Conservation (phyloP, 2,329 filamentous ascomycete genomes). For the Fusarium lyarnte region DNA sequence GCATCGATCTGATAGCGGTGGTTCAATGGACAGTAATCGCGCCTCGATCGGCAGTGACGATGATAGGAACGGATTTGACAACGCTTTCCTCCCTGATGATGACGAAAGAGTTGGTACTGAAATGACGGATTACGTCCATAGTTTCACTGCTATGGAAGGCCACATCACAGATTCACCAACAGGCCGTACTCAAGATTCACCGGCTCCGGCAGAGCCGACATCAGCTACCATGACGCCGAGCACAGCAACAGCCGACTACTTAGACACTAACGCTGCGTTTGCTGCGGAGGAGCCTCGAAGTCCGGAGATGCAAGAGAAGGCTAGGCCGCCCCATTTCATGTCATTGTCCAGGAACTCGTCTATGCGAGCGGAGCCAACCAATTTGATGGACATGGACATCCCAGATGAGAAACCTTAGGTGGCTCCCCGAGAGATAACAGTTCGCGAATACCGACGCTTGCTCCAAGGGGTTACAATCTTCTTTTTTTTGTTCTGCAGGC, state of each 20-base stretch:
- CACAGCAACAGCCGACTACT: conserved; percentile 37
- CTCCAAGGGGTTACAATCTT: not conserved
- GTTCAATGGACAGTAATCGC: conserved; percentile 58
- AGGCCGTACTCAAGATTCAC: conserved; percentile 15
- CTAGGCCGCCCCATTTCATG: conserved; percentile 43
- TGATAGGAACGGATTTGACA: conserved; percentile 45
- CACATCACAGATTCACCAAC: conserved; percentile 18
- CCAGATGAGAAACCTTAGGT: conserved; percentile 35
- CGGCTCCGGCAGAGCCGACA: conserved; percentile 33
- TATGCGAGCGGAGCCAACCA: conserved; percentile 36
- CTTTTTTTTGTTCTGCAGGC: not conserved
- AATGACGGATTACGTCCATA: conserved; percentile 34
- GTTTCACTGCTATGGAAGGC: conserved; percentile 21
- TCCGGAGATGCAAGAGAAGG: conserved; percentile 59
- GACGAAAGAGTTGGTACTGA: conserved; percentile 40
- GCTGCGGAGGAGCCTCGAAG: conserved; percentile 36
- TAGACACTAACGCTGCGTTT: conserved; percentile 1
- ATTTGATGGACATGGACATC: conserved; percentile 53
- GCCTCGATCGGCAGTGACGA: conserved; percentile 57
- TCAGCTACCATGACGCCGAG: conserved; percentile 41
- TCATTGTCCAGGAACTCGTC: conserved; percentile 29
- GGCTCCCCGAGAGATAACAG: not conserved
- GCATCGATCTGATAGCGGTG: conserved; percentile 56
- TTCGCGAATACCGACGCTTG: not conserved
- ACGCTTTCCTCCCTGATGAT: conserved; percentile 46